Evolutionary conservation across 768 basidiomycete species (phyloP), one percentile per base, ranked within the genome.

Genomic region (Candolleomyces eurysporus): DNA sequence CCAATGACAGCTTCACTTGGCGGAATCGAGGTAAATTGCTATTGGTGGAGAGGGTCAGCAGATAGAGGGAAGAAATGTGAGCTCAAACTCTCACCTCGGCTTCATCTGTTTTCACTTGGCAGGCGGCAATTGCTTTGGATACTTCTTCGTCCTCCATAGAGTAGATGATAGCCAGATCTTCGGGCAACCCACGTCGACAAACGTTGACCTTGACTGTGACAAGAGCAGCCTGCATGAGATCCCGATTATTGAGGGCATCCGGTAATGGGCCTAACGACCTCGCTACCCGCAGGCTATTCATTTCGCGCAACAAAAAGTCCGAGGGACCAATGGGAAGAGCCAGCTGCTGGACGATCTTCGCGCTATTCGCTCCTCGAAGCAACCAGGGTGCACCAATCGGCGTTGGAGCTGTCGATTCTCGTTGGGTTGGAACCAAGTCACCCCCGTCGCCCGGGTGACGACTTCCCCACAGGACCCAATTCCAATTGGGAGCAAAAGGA

Each of bases 401-500:
- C 55, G 58, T 61, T 42, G 65, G 65, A 17, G 68, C 71, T 42
- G 43, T 16, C 14, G 32, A 19, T 57, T 84, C 83, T 58, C 90
- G 74, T 66, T 92, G 89, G 1, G 89, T 83, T 1, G 86, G 71
- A 31, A 86, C 76, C 21, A 87, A 67, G 13, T 71, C 77, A n/a
- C 71, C 73, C 4, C 54, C 65, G 21, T 67, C 46, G 17, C 9
- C 48, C 11, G 53, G 40, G 36, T 57, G 32, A 10, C 52, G 39
- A 9, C 10, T 19, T 13, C 88, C 62, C 3, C 87, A 87, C n/a
- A 92, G 80, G n/a, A 90, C 77, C 22, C 77, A 76, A 11, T 76
- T 78, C 93, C 94, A 96, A 64, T 94, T 87, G 2, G 90, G 82
- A 51, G 74, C 75, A 88, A 89, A 98, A 1, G 93, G 90, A 68